Evolutionary conservation across 192 early-diverging fungal species (phyloP), one percentile per base, ranked within the genome.

Genomic region (Mortierella alpina): DNA sequence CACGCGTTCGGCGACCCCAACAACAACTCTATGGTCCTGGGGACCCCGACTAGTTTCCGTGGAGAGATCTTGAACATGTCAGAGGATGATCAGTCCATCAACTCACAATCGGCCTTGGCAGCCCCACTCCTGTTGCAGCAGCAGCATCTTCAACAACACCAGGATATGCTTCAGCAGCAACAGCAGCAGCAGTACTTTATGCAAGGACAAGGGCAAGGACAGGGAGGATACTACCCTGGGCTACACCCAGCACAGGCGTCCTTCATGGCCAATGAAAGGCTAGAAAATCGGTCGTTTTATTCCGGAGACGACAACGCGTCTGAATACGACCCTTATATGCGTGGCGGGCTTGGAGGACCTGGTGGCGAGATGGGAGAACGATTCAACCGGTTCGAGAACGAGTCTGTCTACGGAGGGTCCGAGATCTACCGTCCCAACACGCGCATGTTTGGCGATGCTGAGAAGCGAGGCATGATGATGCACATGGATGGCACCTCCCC

Each of bases 321-420:
- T 17, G 90, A 91, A 58, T 89, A 91, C 53, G 90, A 91, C 54
- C 85, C 71, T 39, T 90, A 88, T 68, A 86, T 86, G 72, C 87
- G 88, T 18, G 84, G 72, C 51, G 72, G 70, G 51, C 51, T 47
- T 59, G 52, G 51, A 11, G 68, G 49, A 5, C 42, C 50, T 39
- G 71, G 64, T 20, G 78, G 71, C 15, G 83, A 72, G 17, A 68
- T 54, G 50, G 67, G 40, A 22, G 17, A 59, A 1, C 55, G 66
- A 50, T 63, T 69, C 17, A 72, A 68, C 60, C 69, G 77, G 9
- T 64, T 68, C 42, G 77, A 80, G 60, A 80, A 80, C 51, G 75
- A 71, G 17, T 83, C 86, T 56, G 68, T 76, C 10, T 88, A 79
- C 60, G 83, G 72, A 10, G 70, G 73, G 0, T 88, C 87, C 18